Conservation (phyloP, 2,329 filamentous ascomycete genomes). For the Magnaporthiopsis rhizophila region DNA sequence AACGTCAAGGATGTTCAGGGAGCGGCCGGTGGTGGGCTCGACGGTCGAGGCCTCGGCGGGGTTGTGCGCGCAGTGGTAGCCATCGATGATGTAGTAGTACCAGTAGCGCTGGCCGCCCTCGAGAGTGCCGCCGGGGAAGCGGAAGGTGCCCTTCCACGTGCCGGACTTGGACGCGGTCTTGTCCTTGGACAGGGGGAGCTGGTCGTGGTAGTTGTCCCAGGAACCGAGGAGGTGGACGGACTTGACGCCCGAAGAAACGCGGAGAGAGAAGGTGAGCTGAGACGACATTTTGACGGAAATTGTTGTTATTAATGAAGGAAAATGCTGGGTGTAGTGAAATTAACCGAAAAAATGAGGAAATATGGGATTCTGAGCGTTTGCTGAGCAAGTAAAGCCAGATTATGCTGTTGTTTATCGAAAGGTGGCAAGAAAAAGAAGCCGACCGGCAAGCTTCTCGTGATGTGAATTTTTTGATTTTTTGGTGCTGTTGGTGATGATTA, state of each 20-base stretch:
- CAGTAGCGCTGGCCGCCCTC: slow-evolving; percentile 91
- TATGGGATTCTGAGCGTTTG: slow-evolving; percentile 21
- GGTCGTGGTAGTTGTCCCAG: slow-evolving; percentile 94
- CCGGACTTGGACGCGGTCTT: slow-evolving; percentile 74
- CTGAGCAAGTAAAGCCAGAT: slow-evolving; percentile 49
- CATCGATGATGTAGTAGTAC: slow-evolving; percentile 99
- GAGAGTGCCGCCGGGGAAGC: slow-evolving; percentile 81
- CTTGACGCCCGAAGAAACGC: slow-evolving; percentile 94
- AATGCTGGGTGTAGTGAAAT: slow-evolving; percentile 13
- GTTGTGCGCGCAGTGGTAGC: slow-evolving; percentile 96
- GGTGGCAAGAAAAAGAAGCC: slow-evolving; percentile 5
- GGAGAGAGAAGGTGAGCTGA: slow-evolving; percentile 91
- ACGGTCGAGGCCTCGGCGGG: slow-evolving; percentile 80
- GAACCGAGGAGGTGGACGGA: slow-evolving; percentile 95
- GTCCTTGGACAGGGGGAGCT: slow-evolving; percentile 91
- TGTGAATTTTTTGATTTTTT: slow-evolving; percentile 24
- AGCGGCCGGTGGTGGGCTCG: slow-evolving; percentile 93
- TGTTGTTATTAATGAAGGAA: slow-evolving; percentile 27
- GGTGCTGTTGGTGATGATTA: slow-evolving; percentile 19
- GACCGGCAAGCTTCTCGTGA: slow-evolving; percentile 8
- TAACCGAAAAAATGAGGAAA: slow-evolving; percentile 14
- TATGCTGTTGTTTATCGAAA: slow-evolving; percentile 10
- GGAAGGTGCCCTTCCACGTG: slow-evolving; percentile 93
- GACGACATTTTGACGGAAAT: slow-evolving; percentile 62
- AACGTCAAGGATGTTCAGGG: slow-evolving; percentile 95